Base-by-base conservation (phyloP, 768 basidiomycete genomes). In the Kwoniella dejecticola region DNA sequence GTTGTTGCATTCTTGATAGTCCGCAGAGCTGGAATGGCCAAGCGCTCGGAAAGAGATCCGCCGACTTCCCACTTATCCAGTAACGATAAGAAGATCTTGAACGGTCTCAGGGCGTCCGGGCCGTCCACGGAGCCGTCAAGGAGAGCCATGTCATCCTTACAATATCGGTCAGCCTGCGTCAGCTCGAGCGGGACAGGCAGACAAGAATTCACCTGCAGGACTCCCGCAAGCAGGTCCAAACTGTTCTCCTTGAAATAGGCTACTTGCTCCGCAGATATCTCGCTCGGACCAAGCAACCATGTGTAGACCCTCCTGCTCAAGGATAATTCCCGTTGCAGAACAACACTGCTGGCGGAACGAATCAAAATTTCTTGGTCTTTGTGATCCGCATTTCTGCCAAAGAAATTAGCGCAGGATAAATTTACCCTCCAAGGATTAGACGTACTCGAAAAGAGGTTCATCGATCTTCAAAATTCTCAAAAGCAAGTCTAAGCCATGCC, bases 41-140 rank as follows among this genome's bases (percentile, higher is more conserved):
- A 80, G 5, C 82, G 82, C 40, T 91, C 88, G 0, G 92, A 92
- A 26, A 99, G 78, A 0, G 84, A 82, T 7, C 84, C 85, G 4
- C 95, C 95, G 45, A 98, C 88, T 77, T 98, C 96, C 90, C 91
- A 97, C 77, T 96, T 96, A 78, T 99, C 96, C 67, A 97, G 81
- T 17, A 98, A 79, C 1, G 92, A 94, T 23, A 98, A 88, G 77
- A 96, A 94, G 31, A 98, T 89, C 79, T 94, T 95, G 84, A 93
- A 98, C 0, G 96, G 91, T 24, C 90, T 82, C 63, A 88, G 87
- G 0, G 88, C 82, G 66, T 91, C 91, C 59, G 19, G 87, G 86
- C 50, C 42, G 84, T 83, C 1, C 86, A 86, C 1, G 87, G 87
- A 11, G 2, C 50, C 17, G 15, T 44, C 48, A 4, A 56, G 24